These are phyloP conservation scores for Pyricularia sp. DNA, from an alignment of 2,329 filamentous ascomycete genomes.

Conservation along the genomic window DNA sequence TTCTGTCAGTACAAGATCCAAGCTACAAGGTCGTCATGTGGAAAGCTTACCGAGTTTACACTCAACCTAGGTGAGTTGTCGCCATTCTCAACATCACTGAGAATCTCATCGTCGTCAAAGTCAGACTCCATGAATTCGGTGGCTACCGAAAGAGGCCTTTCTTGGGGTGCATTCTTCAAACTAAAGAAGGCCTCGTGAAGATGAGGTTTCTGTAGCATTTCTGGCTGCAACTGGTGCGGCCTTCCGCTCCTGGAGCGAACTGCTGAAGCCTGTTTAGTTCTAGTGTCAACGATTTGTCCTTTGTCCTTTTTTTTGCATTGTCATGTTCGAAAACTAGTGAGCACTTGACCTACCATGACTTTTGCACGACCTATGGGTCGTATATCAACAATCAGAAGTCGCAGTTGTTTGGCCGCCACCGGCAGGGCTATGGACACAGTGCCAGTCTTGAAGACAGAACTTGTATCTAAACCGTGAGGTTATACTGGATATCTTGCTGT, in stretches of 20 bases:
- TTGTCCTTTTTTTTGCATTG: background rate
- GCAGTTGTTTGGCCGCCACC: background rate
- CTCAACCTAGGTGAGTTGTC: slow-evolving; percentile 52
- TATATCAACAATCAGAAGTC: background rate
- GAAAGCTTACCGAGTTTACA: slow-evolving; percentile 53
- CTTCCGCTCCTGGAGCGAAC: background rate
- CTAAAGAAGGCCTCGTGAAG: slow-evolving; percentile 49
- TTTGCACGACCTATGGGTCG: background rate
- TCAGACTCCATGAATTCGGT: slow-evolving; percentile 74
- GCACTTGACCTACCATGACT: background rate
- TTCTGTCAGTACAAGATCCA: background rate
- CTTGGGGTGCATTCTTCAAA: slow-evolving; percentile 31
- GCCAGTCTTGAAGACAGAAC: background rate
- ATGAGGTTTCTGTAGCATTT: slow-evolving; percentile 12
- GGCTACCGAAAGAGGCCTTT: slow-evolving; percentile 53
- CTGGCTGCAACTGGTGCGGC: background rate
- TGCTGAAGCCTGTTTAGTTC: background rate
- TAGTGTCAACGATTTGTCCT: background rate
- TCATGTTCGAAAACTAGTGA: background rate
- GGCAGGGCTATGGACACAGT: background rate
- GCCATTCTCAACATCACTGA: slow-evolving; percentile 46
- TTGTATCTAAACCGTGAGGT: background rate
- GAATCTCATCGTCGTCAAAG: slow-evolving; percentile 49
- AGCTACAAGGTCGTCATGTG: background rate
- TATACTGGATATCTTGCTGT: background rate